Evolutionary conservation across 1,139 yeast species (phyloP).

Genomic region (Meyerozyma athensensis): DNA sequence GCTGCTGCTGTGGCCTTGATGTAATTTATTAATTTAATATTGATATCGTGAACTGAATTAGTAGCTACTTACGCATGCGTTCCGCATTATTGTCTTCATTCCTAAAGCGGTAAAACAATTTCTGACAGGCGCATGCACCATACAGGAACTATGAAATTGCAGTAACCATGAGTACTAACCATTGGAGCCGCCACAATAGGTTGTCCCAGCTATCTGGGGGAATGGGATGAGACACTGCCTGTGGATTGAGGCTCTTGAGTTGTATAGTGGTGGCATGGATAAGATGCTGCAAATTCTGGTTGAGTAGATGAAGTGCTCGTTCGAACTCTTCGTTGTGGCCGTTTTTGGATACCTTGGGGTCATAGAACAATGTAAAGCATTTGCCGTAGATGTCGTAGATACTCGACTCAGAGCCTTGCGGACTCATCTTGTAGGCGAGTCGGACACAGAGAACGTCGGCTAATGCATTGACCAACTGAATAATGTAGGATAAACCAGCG

Average conservation of each 20-base stretch:
- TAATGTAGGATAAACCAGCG: slow-evolving; percentile 29
- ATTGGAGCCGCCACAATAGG: slow-evolving; percentile 40
- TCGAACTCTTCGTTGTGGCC: slow-evolving; percentile 29
- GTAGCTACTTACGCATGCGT: neutral
- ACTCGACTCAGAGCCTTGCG: slow-evolving; percentile 19
- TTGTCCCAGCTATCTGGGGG: slow-evolving; percentile 41
- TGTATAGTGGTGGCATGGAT: slow-evolving; percentile 20
- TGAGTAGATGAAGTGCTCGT: slow-evolving; percentile 29
- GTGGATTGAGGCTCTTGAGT: slow-evolving; percentile 12
- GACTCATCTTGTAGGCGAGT: slow-evolving; percentile 26
- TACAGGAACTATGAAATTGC: slow-evolving; percentile 13
- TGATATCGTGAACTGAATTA: too few relatives aligned
- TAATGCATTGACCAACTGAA: slow-evolving; percentile 22
- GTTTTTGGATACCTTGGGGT: slow-evolving; percentile 20
- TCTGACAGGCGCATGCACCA: too few relatives aligned
- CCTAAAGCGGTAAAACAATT: slow-evolving; percentile 1
- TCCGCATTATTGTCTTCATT: slow-evolving; percentile 1
- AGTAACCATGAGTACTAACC: slow-evolving; percentile 32
- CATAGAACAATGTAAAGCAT: slow-evolving; percentile 28
- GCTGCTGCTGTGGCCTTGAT: slow-evolving; percentile 12
- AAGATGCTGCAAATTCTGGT: slow-evolving; percentile 27
- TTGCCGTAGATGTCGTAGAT: slow-evolving; percentile 24
- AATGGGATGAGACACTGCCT: slow-evolving; percentile 17
- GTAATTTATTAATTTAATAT: neutral
- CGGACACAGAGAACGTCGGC: slow-evolving; percentile 23